Base-by-base conservation (phyloP, 78 protist genomes). In the Polysphondylium violaceum region DNA sequence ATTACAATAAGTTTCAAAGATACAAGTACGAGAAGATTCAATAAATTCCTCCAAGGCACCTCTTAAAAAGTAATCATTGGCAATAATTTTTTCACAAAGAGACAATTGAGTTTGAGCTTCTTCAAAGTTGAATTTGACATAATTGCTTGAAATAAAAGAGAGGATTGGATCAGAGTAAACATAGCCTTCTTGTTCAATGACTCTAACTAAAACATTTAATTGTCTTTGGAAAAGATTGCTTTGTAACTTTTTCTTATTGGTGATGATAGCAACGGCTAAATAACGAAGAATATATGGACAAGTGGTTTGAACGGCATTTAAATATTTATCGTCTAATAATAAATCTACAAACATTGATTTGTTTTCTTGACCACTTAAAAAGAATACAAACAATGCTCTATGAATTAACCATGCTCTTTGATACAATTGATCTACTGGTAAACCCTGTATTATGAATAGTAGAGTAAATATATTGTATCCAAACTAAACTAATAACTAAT, bases 391-490 rank as follows among this genome's bases (percentile, higher is more conserved):
- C 51, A 97, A 91, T 11, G 94, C 29, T 96, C 98, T 94, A 81
- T 96, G 97, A 40, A 97, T 43, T 58, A 97, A 85, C 98, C 98
- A 97, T 43, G 98, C 86, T 73, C 98, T 94, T 83, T 96, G 97
- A 31, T 94, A 85, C 53, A 96, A 93, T 85, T 86, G 93, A 51
- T 76, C 61, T 35, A 87, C 72, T 73, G 96, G 90, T 50, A 95
- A 25, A 38, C 78, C 78, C n/a, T n/a, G n/a, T n/a, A n/a, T n/a
- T n/a, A n/a, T n/a, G n/a, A n/a, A n/a, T n/a, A n/a, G n/a, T n/a
- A n/a, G n/a, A n/a, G n/a, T n/a, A n/a, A n/a, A n/a, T n/a, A n/a
- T n/a, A n/a, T n/a, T n/a, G n/a, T n/a, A n/a, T n/a, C n/a, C n/a
- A n/a, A n/a, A n/a, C n/a, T n/a, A n/a, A n/a, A n/a, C n/a, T n/a